Base-by-base conservation (phyloP, 352 stramenopile genomes). In the Globisporangium echinulatum region DNA sequence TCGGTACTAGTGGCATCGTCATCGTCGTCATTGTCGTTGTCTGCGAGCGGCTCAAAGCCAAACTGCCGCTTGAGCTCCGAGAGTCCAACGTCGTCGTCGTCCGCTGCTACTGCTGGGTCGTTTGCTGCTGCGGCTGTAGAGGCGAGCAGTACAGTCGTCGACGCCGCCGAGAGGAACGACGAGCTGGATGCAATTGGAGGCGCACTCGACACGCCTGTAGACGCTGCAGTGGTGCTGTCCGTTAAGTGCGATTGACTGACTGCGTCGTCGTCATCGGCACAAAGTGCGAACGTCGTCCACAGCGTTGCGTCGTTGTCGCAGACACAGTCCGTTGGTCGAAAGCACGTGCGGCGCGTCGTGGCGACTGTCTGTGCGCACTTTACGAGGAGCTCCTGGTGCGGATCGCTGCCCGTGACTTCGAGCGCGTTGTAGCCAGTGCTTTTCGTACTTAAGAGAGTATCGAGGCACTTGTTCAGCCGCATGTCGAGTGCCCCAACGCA, bases 61-160 rank as follows among this genome's bases (percentile, higher is more conserved):
- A 77, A 87, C 59, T 81, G 72, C 15, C 81, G 75, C 60, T 88
- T 90, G 42, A 90, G 78, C 51, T 83, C 78, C 17, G 68, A 67
- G 39, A 90, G 72, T 7, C 81, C 78, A 36, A 88, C 65, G 47
- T 87, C 70, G 15, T 74, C 42, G 6, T 33, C 52, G 49, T 43
- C 25, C 47, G 4, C 33, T 9, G 47, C 7, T 5, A 43, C 7
- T 7, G 39, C 25, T 13, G 11, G 15, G 0, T 17, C 43, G 40
- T 57, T 38, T 44, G 36, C 3, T 14, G 14, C 17, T 37, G 37
- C 49, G 33, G 49, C 5, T 33, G 25, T 33, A 33, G 25, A 33
- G 11, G 25, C 49, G n/a, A 54, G 46, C 10, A 60, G 46, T 11
- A 48, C 17, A 5, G 44, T 25, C n/a, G 42, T 47, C 19, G 56